Evolutionary conservation across 1,284 basidiomycete genomes (phyloP).

Genomic region (Malassezia dermatis): DNA sequence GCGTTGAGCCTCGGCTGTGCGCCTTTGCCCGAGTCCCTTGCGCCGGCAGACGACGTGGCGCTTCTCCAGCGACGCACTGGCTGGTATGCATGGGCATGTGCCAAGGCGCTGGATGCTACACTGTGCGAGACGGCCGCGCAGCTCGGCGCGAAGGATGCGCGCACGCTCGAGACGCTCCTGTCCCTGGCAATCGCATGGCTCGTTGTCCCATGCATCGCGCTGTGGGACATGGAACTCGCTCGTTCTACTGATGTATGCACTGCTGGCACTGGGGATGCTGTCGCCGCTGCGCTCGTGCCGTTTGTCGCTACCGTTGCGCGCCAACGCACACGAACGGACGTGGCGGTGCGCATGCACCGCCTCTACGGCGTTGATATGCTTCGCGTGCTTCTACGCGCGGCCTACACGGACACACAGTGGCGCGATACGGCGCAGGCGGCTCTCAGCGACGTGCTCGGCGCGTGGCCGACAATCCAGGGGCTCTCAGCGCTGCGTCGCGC

Average conservation of each 20-base stretch:
- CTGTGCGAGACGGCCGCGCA: not conserved
- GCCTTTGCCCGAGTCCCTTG: not conserved
- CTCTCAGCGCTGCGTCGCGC: conserved; percentile 8
- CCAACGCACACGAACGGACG: conserved; percentile 1
- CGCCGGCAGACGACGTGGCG: not conserved
- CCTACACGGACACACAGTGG: not conserved
- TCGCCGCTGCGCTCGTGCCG: not conserved
- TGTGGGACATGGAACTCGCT: not conserved
- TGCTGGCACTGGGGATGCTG: not conserved
- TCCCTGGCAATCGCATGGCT: conserved; percentile 8
- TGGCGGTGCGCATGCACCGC: conserved; percentile 8
- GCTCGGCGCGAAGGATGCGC: conserved; percentile 7
- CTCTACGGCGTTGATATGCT: conserved; percentile 13
- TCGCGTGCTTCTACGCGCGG: conserved; percentile 6
- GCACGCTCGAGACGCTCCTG: conserved; percentile 8
- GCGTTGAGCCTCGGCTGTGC: not conserved
- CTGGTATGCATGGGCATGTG: not conserved
- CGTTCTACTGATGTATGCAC: not conserved
- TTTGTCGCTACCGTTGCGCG: not conserved
- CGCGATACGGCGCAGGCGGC: not conserved
- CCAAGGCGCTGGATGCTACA: not conserved
- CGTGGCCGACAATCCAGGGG: conserved; percentile 1
- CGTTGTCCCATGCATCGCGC: not conserved
- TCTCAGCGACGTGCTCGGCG: conserved; percentile 2
- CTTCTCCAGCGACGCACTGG: conserved; percentile 6